A percentile compares a stretch with the other conserved stretches of the same genome.
Evolutionary conservation across 2,329 filamentous ascomycete genomes (phyloP).

Genomic region (Colletotrichum musae): DNA sequence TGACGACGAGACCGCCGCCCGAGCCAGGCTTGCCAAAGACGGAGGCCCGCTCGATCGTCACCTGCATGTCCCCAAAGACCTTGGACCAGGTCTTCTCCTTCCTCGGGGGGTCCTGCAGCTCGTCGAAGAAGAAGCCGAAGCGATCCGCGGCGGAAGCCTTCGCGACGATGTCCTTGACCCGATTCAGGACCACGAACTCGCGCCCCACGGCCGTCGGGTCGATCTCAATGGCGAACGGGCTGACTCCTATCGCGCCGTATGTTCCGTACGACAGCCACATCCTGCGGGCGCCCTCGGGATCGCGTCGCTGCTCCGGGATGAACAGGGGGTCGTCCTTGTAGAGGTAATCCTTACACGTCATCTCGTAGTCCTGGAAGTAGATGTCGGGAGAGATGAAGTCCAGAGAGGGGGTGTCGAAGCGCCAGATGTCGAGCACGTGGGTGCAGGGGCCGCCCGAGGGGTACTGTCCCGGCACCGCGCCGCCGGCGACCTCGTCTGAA

Average conservation of each 20-base stretch:
- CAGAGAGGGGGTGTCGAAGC: slow-evolving; percentile 54
- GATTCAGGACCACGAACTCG: too few relatives aligned
- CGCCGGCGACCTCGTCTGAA: slow-evolving; percentile 47
- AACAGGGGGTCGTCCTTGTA: slow-evolving; percentile 60
- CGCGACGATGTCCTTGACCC: too few relatives aligned
- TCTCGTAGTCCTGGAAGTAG: slow-evolving; percentile 63
- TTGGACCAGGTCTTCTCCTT: slow-evolving; percentile 44
- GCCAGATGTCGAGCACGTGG: slow-evolving; percentile 55
- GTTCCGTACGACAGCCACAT: slow-evolving; percentile 58
- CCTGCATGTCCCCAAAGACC: slow-evolving; percentile 50
- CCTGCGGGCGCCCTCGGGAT: slow-evolving; percentile 59
- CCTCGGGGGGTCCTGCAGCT: slow-evolving; percentile 43
- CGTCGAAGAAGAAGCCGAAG: slow-evolving; percentile 58
- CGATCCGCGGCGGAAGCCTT: too few relatives aligned
- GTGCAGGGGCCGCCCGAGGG: slow-evolving; percentile 52
- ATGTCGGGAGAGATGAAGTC: slow-evolving; percentile 64
- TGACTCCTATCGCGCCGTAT: slow-evolving; percentile 53
- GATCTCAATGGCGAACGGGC: slow-evolving; percentile 43
- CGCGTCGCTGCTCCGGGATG: slow-evolving; percentile 65
- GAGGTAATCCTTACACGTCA: slow-evolving; percentile 57
- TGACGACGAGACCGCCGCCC: slow-evolving; percentile 44
- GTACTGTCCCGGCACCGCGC: slow-evolving; percentile 51
- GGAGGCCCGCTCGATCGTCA: slow-evolving; percentile 53
- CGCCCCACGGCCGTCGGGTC: too few relatives aligned
- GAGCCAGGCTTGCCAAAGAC: slow-evolving; percentile 56